Base-by-base conservation (phyloP, 129 eudicot species). In the Artemisia tridentata region DNA sequence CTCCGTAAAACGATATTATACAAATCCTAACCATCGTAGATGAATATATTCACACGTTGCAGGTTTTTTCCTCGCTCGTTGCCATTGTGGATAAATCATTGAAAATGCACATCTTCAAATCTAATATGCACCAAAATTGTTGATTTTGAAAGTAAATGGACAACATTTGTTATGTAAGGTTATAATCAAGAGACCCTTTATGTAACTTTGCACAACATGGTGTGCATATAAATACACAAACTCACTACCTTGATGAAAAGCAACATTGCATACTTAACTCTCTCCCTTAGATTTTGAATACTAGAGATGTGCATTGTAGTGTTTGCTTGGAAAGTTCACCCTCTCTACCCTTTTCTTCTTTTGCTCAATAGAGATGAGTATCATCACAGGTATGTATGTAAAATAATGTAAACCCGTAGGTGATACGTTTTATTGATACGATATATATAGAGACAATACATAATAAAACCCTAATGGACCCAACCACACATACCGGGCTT, bases 281-380 rank as follows among this genome's bases (percentile, higher is more conserved):
- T 50, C 45, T 50, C 49, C 13, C 18, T 62, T 59, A 9, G 2
- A 49, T 43, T 51, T 27, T 68, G 29, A 34, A 34, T 31, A 59
- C 2, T 43, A 16, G 50, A 63, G 60, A 90, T 90, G 91, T 87
- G 95, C 72, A 85, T 87, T 71, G 83, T 84, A 43, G 91, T 78
- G 64, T 90, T 90, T 78, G 80, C 82, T 75, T 90, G 97, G 97
- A 79, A 86, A 82, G 80, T 83, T 55, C 92, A 86, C 69, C 90
- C 96, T 65, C 67, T 82, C 15, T 86, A 89, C 60, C 91, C 91
- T 18, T 90, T 90, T 29, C 79, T 87, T 68, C 95, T 90, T 20
- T 82, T 90, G 78, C 95, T 87, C 70, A 90, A 90, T 69, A 83
- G 91, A 70, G 97, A 90, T 75, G 97, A 90, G 73, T 87, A 90